phyloP scores from a whole-genome alignment of 805 yeast genomes.

The Zygosaccharomyces gambellarensis region DNA sequence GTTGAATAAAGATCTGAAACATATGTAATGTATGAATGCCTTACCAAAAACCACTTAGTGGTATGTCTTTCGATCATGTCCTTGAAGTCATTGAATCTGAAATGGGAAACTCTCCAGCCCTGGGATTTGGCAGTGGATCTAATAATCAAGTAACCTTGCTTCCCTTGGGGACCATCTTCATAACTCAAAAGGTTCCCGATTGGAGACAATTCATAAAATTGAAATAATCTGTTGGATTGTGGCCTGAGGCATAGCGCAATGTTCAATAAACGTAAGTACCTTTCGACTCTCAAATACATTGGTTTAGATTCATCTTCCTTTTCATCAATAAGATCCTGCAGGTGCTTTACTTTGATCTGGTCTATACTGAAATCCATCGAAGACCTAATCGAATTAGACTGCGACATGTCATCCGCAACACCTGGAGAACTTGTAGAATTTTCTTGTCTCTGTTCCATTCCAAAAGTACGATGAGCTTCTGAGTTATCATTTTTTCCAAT shows the following conservation, averaged over 20 bases:
- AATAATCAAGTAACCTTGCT: slow-evolving; percentile 79
- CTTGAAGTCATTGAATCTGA: slow-evolving; percentile 68
- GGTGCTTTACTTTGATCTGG: slow-evolving; percentile 28
- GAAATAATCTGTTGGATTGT: slow-evolving; percentile 76
- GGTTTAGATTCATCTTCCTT: slow-evolving; percentile 27
- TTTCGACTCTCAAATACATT: slow-evolving; percentile 44
- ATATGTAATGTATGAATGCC: slow-evolving; percentile 79
- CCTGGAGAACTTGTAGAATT: slow-evolving; percentile 1
- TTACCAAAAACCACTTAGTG: slow-evolving; percentile 84
- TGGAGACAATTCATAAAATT: slow-evolving; percentile 86
- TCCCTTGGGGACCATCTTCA: slow-evolving; percentile 78
- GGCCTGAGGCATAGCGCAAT: slow-evolving; percentile 61
- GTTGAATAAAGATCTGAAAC: slow-evolving; percentile 85
- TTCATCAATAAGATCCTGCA: slow-evolving; percentile 28
- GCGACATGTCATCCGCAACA: slow-evolving; percentile 4
- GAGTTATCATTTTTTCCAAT: not conserved
- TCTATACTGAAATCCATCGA: slow-evolving; percentile 18
- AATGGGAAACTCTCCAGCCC: slow-evolving; percentile 95
- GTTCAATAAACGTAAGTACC: slow-evolving; percentile 61
- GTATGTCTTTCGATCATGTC: slow-evolving; percentile 90
- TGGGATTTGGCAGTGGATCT: slow-evolving; percentile 80
- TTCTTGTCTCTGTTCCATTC: not conserved
- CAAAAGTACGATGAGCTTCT: not conserved
- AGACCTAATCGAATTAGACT: slow-evolving; percentile 14
- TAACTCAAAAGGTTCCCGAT: slow-evolving; percentile 76